These are phyloP conservation scores for Xylaria digitata DNA, from an alignment of 2,329 filamentous ascomycete species.

Conservation along the genomic window DNA sequence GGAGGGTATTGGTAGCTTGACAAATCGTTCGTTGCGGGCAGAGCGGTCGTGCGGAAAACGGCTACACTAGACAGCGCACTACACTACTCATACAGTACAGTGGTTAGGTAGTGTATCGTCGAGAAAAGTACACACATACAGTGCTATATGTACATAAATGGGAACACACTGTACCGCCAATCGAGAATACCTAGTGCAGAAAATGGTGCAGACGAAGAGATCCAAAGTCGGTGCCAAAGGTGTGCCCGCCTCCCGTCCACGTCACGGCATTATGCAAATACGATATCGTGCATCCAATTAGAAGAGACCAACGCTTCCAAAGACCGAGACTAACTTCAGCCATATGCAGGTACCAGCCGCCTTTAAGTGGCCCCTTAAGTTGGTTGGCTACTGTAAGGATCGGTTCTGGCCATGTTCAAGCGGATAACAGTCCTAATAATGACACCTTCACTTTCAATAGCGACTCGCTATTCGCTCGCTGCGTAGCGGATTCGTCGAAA, in stretches of 20 bases:
- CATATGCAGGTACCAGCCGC: slow-evolving; percentile 47
- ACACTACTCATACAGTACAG: no score
- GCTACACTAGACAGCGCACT: background rate
- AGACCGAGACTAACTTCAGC: slow-evolving; percentile 24
- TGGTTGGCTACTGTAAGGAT: no score
- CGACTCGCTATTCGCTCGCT: slow-evolving; percentile 22
- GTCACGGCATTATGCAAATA: slow-evolving; percentile 31
- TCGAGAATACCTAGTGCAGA: background rate
- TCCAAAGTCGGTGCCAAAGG: background rate
- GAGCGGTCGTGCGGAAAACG: background rate
- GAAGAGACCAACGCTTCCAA: slow-evolving; percentile 14
- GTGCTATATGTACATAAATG: no score
- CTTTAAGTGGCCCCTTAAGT: slow-evolving; percentile 21
- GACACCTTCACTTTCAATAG: slow-evolving; percentile 27
- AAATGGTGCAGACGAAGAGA: background rate
- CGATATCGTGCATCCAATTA: slow-evolving; percentile 23
- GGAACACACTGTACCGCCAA: background rate
- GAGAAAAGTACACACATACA: no score
- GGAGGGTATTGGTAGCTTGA: slow-evolving; percentile 5
- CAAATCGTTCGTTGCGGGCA: slow-evolving; percentile 5
- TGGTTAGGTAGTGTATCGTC: no score
- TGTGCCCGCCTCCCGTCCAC: slow-evolving; percentile 22
- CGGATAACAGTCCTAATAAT: slow-evolving; percentile 25
- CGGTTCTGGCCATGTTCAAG: slow-evolving; percentile 25
- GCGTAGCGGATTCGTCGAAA: slow-evolving; percentile 11